Evolutionary conservation across 441 rosid genomes (phyloP).

Genomic region (Isatis lusitanica): DNA sequence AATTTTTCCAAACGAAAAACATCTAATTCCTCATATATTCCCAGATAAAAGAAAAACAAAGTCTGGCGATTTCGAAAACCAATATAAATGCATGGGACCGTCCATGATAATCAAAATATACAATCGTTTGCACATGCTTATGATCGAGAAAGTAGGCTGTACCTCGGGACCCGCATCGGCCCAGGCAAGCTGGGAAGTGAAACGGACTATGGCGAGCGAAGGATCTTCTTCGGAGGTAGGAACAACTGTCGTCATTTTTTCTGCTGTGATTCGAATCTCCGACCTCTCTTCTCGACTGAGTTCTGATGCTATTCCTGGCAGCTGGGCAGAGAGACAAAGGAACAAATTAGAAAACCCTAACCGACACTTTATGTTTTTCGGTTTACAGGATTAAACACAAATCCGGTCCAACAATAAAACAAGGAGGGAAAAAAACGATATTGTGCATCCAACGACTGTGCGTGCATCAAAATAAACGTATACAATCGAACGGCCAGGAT

Average conservation of each 20-base stretch:
- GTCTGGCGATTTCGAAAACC: neutral
- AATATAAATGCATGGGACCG: neutral
- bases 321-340: slow-evolving; percentile 34
- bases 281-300: slow-evolving; percentile 35
- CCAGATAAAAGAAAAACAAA: neutral
- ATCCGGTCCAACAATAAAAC: neutral
- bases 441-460: slow-evolving; percentile 2
- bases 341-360: slow-evolving; percentile 41
- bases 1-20: neutral
- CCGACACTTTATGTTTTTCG: slow-evolving; percentile 10
- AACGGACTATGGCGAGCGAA: slow-evolving; percentile 83
- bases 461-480: neutral
- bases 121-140: neutral
- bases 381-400: neutral
- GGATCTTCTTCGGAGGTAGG: slow-evolving; percentile 97
- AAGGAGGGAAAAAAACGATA: neutral
- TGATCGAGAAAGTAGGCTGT: neutral
- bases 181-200: slow-evolving; percentile 93
- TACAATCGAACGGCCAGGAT: neutral
- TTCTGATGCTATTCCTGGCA: slow-evolving; percentile 14
- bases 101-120: neutral
- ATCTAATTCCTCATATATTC: neutral
- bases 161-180: slow-evolving; percentile 99
- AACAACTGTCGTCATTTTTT: slow-evolving; percentile 71
- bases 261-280: slow-evolving; percentile 16